Conservation (phyloP, 352 stramenopile genomes). For the Pythium insidiosum region DNA sequence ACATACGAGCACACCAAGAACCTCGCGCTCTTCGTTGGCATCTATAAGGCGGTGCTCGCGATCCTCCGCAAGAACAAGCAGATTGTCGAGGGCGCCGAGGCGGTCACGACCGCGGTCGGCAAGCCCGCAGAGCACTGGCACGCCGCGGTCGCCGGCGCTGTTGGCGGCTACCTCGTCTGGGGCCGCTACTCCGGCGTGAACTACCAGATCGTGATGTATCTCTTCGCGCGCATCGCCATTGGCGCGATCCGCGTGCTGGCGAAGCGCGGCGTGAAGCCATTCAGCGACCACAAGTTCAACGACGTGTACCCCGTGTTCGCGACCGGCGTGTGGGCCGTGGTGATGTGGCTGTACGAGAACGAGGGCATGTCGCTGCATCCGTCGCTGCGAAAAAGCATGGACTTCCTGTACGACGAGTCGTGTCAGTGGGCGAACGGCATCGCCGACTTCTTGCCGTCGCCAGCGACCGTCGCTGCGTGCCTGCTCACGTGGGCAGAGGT, state of each 20-base stretch:
- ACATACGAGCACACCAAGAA: slow-evolving; percentile 87
- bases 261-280: slow-evolving; percentile 50
- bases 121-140: slow-evolving; percentile 74
- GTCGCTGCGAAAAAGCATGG: slow-evolving; percentile 83
- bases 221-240: slow-evolving; percentile 73
- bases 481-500: slow-evolving; percentile 53
- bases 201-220: slow-evolving; percentile 89
- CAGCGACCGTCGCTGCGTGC: slow-evolving; percentile 51
- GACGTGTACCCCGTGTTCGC: slow-evolving; percentile 72
- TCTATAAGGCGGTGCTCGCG: slow-evolving; percentile 76
- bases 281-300: slow-evolving; percentile 57
- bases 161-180: slow-evolving; percentile 82
- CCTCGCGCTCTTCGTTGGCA: slow-evolving; percentile 79
- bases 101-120: slow-evolving; percentile 27
- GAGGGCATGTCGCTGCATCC: slow-evolving; percentile 64
- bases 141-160: slow-evolving; percentile 59
- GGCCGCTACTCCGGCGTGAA: slow-evolving; percentile 82
- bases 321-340: slow-evolving; percentile 63
- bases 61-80: slow-evolving; percentile 51
- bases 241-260: slow-evolving; percentile 54
- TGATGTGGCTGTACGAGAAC: slow-evolving; percentile 89
- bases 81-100: slow-evolving; percentile 19
- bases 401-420: slow-evolving; percentile 85
- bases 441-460: slow-evolving; percentile 74
- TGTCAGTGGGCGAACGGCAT: slow-evolving; percentile 62